Conservation (phyloP, 1,139 yeast species). For the Yamadazyma membranifaciens region DNA sequence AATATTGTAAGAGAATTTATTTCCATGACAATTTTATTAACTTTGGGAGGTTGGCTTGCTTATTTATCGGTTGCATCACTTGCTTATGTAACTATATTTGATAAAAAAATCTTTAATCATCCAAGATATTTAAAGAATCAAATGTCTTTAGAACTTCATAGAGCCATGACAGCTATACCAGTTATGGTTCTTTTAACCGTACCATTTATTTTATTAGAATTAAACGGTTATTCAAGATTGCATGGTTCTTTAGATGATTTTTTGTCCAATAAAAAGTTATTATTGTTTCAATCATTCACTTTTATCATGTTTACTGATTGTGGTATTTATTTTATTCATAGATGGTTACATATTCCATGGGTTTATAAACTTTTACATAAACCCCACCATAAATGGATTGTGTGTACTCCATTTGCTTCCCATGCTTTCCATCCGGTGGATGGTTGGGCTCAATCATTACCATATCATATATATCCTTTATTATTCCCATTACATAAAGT, state of each 20-base stretch:
- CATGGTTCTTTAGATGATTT: constrained; percentile 64
- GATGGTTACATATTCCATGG: constrained; percentile 88
- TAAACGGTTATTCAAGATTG: constrained; percentile 77
- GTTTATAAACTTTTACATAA: constrained; percentile 86
- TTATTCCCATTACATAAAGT: constrained; percentile 89
- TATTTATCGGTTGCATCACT: constrained; percentile 75
- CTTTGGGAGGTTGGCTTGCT: constrained; percentile 79
- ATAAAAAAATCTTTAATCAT: constrained; percentile 86
- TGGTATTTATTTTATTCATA: constrained; percentile 86
- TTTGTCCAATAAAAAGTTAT: constrained; percentile 68
- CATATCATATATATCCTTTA: constrained; percentile 90
- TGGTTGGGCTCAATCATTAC: constrained; percentile 88
- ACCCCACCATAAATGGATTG: constrained; percentile 99
- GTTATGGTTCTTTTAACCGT: constrained; percentile 80
- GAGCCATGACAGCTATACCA: constrained; percentile 82
- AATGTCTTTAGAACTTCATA: constrained; percentile 74
- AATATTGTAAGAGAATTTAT: constrained; percentile 69
- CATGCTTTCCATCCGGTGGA: constrained; percentile 99
- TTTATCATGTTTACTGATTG: constrained; percentile 92
- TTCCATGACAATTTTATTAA: constrained; percentile 68
- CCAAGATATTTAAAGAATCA: constrained; percentile 95
- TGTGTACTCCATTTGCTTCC: constrained; percentile 96
- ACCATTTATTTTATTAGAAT: constrained; percentile 85
- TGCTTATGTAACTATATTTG: constrained; percentile 77
- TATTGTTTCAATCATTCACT: constrained; percentile 64